Percentiles rank a stretch among this genome's conserved stretches.
These are phyloP conservation scores for Arthrobotrys megalospora DNA, from an alignment of 2,329 filamentous ascomycete species.

Conservation along the genomic window DNA sequence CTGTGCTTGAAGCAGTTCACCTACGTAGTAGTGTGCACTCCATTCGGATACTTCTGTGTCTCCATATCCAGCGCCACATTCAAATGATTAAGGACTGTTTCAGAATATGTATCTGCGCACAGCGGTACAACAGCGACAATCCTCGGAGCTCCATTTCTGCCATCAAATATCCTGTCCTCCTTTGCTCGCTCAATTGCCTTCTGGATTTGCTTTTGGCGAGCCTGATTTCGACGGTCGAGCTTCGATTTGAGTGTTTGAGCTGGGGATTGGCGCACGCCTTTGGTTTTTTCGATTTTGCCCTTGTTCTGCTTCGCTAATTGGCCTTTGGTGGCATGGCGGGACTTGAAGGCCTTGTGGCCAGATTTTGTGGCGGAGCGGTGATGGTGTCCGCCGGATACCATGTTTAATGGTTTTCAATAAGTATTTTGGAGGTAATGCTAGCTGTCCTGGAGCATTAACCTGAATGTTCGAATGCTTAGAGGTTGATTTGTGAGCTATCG, in stretches of 20 bases:
- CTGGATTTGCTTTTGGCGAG: slow-evolving; percentile 86
- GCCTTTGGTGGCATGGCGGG: slow-evolving; percentile 88
- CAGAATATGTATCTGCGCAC: slow-evolving; percentile 78
- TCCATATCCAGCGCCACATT: slow-evolving; percentile 86
- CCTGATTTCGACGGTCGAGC: slow-evolving; percentile 93
- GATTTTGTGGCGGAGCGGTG: slow-evolving; percentile 94
- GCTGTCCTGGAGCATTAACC: slow-evolving; percentile 12
- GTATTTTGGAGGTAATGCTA: neutral
- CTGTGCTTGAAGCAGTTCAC: neutral
- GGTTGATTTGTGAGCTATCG: neutral
- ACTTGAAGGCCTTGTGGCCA: slow-evolving; percentile 91
- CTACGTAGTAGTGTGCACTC: slow-evolving; percentile 71
- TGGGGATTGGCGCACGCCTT: slow-evolving; percentile 86
- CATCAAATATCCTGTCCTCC: slow-evolving; percentile 85
- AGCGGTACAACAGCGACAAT: slow-evolving; percentile 91
- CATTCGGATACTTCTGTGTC: slow-evolving; percentile 72
- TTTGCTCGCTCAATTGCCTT: slow-evolving; percentile 88
- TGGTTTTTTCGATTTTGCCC: slow-evolving; percentile 69
- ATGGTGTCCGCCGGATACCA: slow-evolving; percentile 74
- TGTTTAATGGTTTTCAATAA: slow-evolving; percentile 9
- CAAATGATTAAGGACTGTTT: slow-evolving; percentile 78
- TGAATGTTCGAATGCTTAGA: neutral
- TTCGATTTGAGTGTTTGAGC: slow-evolving; percentile 99
- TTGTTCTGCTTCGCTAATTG: slow-evolving; percentile 87
- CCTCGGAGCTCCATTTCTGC: slow-evolving; percentile 86